Percentiles rank a stretch among this genome's conserved stretches.
These are phyloP conservation scores for Domatiomyces catenatus DNA, from an alignment of 2,329 filamentous ascomycete species.

Conservation along the genomic window DNA sequence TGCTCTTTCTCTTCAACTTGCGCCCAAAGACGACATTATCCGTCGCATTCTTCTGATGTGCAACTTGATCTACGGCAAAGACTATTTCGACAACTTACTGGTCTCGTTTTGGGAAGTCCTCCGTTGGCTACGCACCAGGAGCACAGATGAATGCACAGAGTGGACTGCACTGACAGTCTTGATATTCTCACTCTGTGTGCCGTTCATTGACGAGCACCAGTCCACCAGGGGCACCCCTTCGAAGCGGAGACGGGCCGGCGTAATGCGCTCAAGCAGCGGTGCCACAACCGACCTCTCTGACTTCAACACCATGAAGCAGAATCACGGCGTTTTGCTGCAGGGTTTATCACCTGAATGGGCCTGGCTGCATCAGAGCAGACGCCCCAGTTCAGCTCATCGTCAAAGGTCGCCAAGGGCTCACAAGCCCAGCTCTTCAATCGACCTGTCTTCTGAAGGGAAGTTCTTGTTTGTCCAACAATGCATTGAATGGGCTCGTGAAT, in stretches of 20 bases:
- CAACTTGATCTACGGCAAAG: constrained; percentile 46
- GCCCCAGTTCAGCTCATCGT: background rate
- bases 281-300: constrained; percentile 16
- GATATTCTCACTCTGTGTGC: constrained; percentile 48
- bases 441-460: constrained; percentile 4
- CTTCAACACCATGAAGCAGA: constrained; percentile 31
- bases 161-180: constrained; percentile 55
- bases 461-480: constrained; percentile 29
- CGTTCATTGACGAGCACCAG: constrained; percentile 33
- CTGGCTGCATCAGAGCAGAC: background rate
- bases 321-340: background rate
- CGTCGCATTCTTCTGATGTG: constrained; percentile 46
- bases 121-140: constrained; percentile 46
- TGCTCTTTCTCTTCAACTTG: constrained; percentile 51
- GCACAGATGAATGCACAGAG: constrained; percentile 40
- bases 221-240: constrained; percentile 19
- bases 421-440: constrained; percentile 25
- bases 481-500: constrained; percentile 48
- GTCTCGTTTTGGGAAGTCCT: constrained; percentile 60
- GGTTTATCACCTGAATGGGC: background rate
- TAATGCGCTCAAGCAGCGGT: constrained; percentile 37
- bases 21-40: constrained; percentile 49
- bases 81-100: constrained; percentile 44
- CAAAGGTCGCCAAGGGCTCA: constrained; percentile 32
- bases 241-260: constrained; percentile 27